Evolutionary conservation across 805 yeast genomes (phyloP).

Genomic region (Wickerhamiella nectarea): DNA sequence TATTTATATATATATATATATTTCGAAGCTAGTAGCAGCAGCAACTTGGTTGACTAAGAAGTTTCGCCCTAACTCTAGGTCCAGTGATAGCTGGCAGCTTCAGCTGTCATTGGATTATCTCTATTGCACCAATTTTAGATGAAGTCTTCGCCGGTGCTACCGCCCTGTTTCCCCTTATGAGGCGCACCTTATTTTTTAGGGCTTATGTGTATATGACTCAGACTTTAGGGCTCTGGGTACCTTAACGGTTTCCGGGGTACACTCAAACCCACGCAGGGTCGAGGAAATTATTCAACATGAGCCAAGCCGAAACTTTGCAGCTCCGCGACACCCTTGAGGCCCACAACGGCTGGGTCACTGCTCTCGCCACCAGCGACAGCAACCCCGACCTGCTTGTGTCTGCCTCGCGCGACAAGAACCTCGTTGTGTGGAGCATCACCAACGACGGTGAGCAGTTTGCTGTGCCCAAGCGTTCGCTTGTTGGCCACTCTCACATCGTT

Average conservation of each 20-base stretch:
- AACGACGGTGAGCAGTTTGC: conserved; percentile 97
- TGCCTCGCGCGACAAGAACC: conserved; percentile 97
- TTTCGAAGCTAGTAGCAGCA: too few relatives aligned
- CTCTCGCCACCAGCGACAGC: conserved; percentile 94
- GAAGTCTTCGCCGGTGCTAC: too few relatives aligned
- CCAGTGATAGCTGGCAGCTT: too few relatives aligned
- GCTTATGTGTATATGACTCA: not conserved
- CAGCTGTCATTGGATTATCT: too few relatives aligned
- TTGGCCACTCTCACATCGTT: conserved; percentile 98
- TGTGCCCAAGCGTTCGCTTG: conserved; percentile 92
- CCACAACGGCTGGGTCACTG: conserved; percentile 72
- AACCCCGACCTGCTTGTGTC: conserved; percentile 97
- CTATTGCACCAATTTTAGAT: too few relatives aligned
- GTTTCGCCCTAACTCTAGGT: too few relatives aligned
- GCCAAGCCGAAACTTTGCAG: conserved; percentile 74
- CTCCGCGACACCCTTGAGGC: conserved; percentile 99
- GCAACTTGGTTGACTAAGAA: too few relatives aligned
- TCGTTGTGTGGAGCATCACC: conserved; percentile 94
- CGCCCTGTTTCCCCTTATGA: too few relatives aligned
- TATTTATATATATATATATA: too few relatives aligned
- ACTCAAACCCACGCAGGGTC: not conserved
- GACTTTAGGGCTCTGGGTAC: conserved; percentile 11
- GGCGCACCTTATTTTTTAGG: too few relatives aligned
- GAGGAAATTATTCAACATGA: conserved; percentile 16
- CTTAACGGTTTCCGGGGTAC: conserved; percentile 14